Base-by-base conservation (phyloP, 257 asterid species). In the Echites panduratus region DNA sequence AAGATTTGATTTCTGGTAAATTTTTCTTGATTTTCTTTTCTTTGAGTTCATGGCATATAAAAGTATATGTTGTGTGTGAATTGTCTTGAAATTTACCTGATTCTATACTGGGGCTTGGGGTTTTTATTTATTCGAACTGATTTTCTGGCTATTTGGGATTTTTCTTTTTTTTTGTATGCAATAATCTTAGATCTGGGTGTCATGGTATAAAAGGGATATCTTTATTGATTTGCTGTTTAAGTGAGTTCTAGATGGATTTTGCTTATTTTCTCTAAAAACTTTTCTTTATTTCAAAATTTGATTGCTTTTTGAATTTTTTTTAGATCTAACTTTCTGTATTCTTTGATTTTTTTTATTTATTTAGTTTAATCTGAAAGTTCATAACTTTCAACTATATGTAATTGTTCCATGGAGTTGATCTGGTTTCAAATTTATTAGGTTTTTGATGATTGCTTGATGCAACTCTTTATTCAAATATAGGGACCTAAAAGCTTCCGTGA, bases 1-100 rank as follows among this genome's bases (percentile, higher is more conserved):
- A 86, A 41, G 96, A 90, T 87, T 72, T 88, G 41, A 76, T 90
- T 57, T 72, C 88, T 17, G 89, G 95, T 84, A 65, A 12, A 2
- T 27, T 0, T 11, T 9, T 0, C 20, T 66, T 71, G 3, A 6
- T 56, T 5, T 44, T 43, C 9, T 13, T 9, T 27, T 7, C n/a
- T n/a, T 63, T 4, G n/a, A 19, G 14, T 17, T n/a, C 62, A 41
- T 72, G 65, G n/a, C n/a, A 29, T 43, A 32, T 54, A 12, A 9
- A 7, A 11, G 19, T 48, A 0, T 13, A 50, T 50, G 22, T 3
- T 20, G 9, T 27, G 49, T 74, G 72, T 59, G 17, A 16, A 14
- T 65, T 67, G 17, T 13, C 7, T 35, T 20, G 57, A 29, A 35
- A 22, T 70, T 70, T 9, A 26, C 70, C 68, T 58, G 65, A 62